Evolutionary conservation across 148 eudicot genomes (phyloP).

Genomic region (Rhododendron griersonianum): DNA sequence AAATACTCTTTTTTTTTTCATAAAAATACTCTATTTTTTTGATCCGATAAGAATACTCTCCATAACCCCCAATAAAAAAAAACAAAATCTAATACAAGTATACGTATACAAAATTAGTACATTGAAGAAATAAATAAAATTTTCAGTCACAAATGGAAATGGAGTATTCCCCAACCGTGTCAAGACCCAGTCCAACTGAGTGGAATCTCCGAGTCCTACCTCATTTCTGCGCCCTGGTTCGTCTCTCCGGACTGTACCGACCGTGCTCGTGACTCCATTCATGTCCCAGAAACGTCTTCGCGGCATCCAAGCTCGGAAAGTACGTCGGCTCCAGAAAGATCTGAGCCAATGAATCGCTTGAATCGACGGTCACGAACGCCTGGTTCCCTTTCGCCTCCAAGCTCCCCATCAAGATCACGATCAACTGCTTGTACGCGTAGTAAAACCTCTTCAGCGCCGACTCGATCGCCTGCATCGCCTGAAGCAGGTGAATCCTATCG

Average conservation of each 20-base stretch:
- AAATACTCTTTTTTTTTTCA: not conserved
- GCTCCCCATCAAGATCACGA: slow-evolving; percentile 63
- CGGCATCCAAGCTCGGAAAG: slow-evolving; percentile 86
- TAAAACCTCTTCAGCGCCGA: slow-evolving; percentile 61
- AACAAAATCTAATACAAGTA: not conserved
- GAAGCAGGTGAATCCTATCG: slow-evolving; percentile 60
- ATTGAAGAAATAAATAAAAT: not conserved
- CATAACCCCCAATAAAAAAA: not conserved
- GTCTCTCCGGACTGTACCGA: slow-evolving; percentile 1
- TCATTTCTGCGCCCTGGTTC: not conserved
- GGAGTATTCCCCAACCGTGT: not conserved
- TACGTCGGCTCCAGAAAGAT: slow-evolving; percentile 71
- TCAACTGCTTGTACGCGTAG: slow-evolving; percentile 57
- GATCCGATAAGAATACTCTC: not conserved
- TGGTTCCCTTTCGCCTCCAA: slow-evolving; percentile 52
- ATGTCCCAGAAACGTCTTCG: slow-evolving; percentile 77
- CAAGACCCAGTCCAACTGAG: not conserved
- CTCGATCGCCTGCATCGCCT: slow-evolving; percentile 72
- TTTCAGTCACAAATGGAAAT: not conserved
- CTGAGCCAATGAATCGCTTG: slow-evolving; percentile 47
- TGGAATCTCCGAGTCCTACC: not conserved
- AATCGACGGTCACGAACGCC: slow-evolving; percentile 20
- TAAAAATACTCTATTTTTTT: not conserved
- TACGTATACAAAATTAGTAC: not conserved
- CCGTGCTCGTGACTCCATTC: slow-evolving; percentile 41